Conservation (phyloP, 176 grass and related monocot genomes). For the Zizania latifolia region DNA sequence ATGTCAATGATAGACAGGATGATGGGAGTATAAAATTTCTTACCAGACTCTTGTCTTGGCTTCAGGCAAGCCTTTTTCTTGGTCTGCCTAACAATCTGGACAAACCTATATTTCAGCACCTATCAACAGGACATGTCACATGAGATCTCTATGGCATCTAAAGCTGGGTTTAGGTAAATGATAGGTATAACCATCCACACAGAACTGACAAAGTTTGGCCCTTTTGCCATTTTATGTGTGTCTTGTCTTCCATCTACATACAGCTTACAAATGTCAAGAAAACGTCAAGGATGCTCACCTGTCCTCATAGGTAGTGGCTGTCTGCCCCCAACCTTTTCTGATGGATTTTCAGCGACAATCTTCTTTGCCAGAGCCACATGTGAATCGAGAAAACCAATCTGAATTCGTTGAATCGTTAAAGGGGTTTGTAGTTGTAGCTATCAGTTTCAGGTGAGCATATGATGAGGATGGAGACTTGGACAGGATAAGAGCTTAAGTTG, state of each 20-base stretch:
- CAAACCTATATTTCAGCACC: not conserved
- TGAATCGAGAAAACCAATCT: not conserved
- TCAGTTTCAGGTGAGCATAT: not conserved
- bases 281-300: not conserved
- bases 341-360: conserved; percentile 14
- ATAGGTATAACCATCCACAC: conserved; percentile 25
- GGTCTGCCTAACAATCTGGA: not conserved
- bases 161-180: conserved; percentile 3
- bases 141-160: not conserved
- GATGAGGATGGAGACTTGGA: not conserved
- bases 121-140: not conserved
- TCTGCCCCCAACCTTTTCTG: not conserved
- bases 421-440: not conserved
- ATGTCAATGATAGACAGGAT: not conserved
- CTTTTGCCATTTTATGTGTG: not conserved
- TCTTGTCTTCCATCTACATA: not conserved
- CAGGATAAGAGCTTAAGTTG: not conserved
- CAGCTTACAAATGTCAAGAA: not conserved
- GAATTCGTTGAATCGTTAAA: not conserved
- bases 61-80: not conserved
- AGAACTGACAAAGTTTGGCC: not conserved
- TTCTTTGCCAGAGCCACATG: not conserved
- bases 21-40: not conserved
- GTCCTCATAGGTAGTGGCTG: not conserved
- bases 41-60: not conserved